Conservation (phyloP, 495 filamentous ascomycete genomes). For the Aspergillus conjunctus region DNA sequence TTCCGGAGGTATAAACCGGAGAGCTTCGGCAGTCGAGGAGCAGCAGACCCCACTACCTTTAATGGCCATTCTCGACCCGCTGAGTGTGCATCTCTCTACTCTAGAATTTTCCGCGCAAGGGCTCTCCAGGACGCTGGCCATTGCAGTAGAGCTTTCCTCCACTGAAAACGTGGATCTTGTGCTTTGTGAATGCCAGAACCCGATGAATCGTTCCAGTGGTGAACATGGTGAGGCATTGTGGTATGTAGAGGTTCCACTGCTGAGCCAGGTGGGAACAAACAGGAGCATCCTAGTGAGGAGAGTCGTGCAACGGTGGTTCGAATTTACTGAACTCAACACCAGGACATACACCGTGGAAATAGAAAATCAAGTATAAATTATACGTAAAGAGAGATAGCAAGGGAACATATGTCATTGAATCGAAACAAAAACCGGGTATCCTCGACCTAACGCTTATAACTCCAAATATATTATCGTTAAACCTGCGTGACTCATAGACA, state of each 20-base stretch:
- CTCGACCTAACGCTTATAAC: conserved; percentile 43
- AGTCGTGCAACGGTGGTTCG: conserved; percentile 74
- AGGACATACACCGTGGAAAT: conserved; percentile 6
- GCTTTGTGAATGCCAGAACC: conserved; percentile 47
- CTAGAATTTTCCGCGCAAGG: conserved; percentile 85
- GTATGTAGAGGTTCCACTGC: conserved; percentile 60
- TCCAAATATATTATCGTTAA: conserved; percentile 36
- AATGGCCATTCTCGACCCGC: conserved; percentile 65
- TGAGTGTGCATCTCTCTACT: conserved; percentile 69
- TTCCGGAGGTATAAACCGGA: conserved; percentile 34
- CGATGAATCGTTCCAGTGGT: conserved; percentile 28
- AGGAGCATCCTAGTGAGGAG: conserved; percentile 59
- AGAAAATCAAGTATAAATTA: conserved; percentile 8
- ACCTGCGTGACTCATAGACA: conserved; percentile 56
- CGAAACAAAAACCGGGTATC: conserved; percentile 42
- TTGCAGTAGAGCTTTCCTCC: conserved; percentile 65
- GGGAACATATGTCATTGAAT: conserved; percentile 28
- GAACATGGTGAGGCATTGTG: conserved; percentile 46
- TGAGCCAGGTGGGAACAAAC: conserved; percentile 59
- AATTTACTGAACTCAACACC: conserved; percentile 42
- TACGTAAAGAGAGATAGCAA: conserved; percentile 12
- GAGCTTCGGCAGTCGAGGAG: neutral
- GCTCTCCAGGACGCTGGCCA: conserved; percentile 67
- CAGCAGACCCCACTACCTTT: conserved; percentile 30
- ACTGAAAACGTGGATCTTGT: conserved; percentile 35